phyloP scores from a whole-genome alignment of 2,329 filamentous ascomycete genomes.

The Fusarium palustre region DNA sequence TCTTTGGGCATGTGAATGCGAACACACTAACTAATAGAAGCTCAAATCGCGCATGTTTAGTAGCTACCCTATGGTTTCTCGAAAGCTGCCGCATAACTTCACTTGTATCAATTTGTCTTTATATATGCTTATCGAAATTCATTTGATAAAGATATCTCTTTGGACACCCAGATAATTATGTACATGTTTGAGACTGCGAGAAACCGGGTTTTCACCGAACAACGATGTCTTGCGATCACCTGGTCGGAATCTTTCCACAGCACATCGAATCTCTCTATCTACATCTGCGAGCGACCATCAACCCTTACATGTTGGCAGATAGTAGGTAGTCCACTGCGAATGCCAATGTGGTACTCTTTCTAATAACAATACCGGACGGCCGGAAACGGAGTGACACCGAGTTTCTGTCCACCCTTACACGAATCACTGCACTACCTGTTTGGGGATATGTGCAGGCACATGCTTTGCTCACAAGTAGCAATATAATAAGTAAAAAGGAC shows the following conservation, averaged over 20 bases:
- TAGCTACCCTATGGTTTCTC: not conserved
- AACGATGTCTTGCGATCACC: not conserved
- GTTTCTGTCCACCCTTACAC: not conserved
- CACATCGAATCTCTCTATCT: slow-evolving; percentile 1
- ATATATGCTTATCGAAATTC: not conserved
- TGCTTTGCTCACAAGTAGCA: not conserved
- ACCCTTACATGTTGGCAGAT: not conserved
- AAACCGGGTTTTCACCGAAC: slow-evolving; percentile 39
- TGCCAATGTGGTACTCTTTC: slow-evolving; percentile 9
- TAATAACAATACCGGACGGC: slow-evolving; percentile 27
- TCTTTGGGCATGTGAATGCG: slow-evolving; percentile 22
- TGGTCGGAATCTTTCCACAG: slow-evolving; percentile 13
- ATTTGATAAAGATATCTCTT: not conserved
- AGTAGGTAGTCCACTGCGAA: slow-evolving; percentile 25
- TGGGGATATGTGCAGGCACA: not conserved
- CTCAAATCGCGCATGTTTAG: slow-evolving; percentile 24
- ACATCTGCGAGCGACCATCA: not conserved
- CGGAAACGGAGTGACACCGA: slow-evolving; percentile 45
- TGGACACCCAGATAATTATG: not conserved
- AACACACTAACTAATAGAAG: slow-evolving; percentile 31
- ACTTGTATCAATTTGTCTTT: not conserved
- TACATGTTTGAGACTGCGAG: slow-evolving; percentile 21
- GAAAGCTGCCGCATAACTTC: not conserved
- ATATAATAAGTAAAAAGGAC: not conserved
- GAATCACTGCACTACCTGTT: not conserved